Percentiles rank a stretch among this genome's conserved stretches.
phyloP scores from a whole-genome alignment of 2,329 filamentous ascomycete genomes.

The Amesomyces nigricolor region DNA sequence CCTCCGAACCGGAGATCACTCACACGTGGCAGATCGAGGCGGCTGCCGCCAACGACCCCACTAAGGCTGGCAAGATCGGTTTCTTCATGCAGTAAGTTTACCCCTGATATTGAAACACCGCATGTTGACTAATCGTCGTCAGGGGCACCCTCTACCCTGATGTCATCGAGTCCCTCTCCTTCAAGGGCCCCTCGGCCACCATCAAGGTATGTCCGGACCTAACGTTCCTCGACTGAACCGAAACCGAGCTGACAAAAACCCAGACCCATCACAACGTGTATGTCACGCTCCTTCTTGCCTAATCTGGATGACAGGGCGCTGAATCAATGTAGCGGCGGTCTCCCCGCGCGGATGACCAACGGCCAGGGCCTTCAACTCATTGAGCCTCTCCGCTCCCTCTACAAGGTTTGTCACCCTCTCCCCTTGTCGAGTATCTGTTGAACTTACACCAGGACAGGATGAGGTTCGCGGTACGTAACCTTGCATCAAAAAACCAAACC shows the following conservation, averaged over 20 bases:
- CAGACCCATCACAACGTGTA: constrained; percentile 30
- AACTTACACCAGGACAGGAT: constrained; percentile 14
- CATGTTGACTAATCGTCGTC: constrained; percentile 47
- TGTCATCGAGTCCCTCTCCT: constrained; percentile 45
- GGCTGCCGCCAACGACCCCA: constrained; percentile 56
- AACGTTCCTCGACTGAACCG: not conserved
- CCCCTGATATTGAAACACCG: not conserved
- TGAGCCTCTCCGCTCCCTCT: constrained; percentile 72
- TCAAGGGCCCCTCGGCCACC: constrained; percentile 45
- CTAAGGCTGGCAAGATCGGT: constrained; percentile 67
- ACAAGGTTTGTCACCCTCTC: constrained; percentile 58
- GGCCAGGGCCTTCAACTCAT: constrained; percentile 56
- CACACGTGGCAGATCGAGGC: constrained; percentile 54
- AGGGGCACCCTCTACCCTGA: constrained; percentile 58
- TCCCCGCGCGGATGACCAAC: constrained; percentile 32
- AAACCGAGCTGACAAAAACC: not conserved
- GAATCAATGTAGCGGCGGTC: constrained; percentile 32
- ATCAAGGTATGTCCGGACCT: constrained; percentile 32
- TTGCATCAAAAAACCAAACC: not conserved
- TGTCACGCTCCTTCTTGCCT: not conserved
- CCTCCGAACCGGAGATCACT: not conserved
- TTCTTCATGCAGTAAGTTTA: constrained; percentile 65
- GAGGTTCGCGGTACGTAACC: constrained; percentile 21
- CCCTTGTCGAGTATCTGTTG: not conserved
- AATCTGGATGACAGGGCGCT: constrained; percentile 4